phyloP scores from a whole-genome alignment of 139 green algal genomes.

The Chlamydomonas asymmetrica region DNA sequence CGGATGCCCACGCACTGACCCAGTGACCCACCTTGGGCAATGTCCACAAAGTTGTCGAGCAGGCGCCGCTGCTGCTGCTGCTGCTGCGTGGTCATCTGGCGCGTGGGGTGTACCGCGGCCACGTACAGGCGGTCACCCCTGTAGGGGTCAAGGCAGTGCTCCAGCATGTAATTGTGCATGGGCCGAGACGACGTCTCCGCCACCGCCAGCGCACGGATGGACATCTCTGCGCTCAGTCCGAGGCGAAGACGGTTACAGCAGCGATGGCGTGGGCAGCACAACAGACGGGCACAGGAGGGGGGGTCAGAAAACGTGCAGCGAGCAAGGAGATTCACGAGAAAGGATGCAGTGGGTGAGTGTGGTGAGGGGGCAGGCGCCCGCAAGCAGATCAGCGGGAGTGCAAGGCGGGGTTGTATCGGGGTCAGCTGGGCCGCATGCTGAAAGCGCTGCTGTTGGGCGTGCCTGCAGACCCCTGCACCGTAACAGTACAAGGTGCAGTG shows the following conservation, averaged over 20 bases:
- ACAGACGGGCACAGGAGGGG: too few species aligned
- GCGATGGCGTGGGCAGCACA: too few species aligned
- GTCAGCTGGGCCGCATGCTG: neutral
- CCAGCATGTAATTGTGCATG: constrained; percentile 32
- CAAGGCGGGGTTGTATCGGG: neutral
- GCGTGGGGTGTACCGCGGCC: constrained; percentile 16
- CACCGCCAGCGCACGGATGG: constrained; percentile 27
- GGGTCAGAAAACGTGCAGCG: too few species aligned
- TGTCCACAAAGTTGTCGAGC: constrained; percentile 32
- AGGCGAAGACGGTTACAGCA: too few species aligned
- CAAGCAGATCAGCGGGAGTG: neutral
- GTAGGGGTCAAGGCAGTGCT: constrained; percentile 25
- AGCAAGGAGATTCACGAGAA: too few species aligned
- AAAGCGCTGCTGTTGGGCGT: neutral
- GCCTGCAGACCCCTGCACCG: too few species aligned
- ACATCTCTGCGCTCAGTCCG: constrained; percentile 25
- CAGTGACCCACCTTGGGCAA: constrained; percentile 24
- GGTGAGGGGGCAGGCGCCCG: neutral
- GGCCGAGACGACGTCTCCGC: constrained; percentile 33
- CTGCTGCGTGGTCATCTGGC: constrained; percentile 42
- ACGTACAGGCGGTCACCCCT: constrained; percentile 43
- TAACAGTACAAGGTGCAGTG: too few species aligned
- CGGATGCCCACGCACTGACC: neutral
- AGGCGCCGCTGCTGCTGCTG: constrained; percentile 25
- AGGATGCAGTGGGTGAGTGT: too few species aligned